Evolutionary conservation across 129 eudicot species (phyloP).

Genomic region (Artemisia tridentata): DNA sequence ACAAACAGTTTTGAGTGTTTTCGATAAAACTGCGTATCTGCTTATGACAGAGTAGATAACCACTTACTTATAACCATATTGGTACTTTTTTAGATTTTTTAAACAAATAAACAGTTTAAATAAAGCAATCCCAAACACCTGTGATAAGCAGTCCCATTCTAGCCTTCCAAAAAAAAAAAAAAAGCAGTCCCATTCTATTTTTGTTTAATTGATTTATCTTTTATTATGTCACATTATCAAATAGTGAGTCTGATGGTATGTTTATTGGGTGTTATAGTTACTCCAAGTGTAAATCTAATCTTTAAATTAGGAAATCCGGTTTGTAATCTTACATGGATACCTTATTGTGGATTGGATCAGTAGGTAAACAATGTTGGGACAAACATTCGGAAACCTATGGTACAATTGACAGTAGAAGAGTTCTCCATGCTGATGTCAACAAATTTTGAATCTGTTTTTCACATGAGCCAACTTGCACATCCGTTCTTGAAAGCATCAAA

Average conservation of each 20-base stretch:
- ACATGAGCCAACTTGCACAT: slow-evolving; percentile 62
- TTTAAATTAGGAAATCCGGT: not conserved
- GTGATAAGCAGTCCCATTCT: no score
- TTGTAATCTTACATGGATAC: slow-evolving; percentile 19
- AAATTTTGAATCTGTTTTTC: slow-evolving; percentile 69
- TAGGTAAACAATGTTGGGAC: slow-evolving; percentile 79
- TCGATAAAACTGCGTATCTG: no score
- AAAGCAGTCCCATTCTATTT: no score
- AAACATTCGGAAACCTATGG: slow-evolving; percentile 54
- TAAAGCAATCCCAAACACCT: no score
- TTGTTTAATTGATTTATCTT: not conserved
- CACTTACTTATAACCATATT: no score
- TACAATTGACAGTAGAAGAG: slow-evolving; percentile 58
- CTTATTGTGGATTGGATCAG: slow-evolving; percentile 28
- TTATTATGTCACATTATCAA: no score
- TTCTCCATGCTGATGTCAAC: slow-evolving; percentile 51
- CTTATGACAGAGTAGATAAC: no score
- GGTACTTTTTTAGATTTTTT: no score
- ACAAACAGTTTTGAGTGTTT: no score
- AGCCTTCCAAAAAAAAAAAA: no score
- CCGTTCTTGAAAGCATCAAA: slow-evolving; percentile 63
- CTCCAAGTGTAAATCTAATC: not conserved
- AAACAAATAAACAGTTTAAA: no score
- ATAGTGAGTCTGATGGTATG: not conserved
- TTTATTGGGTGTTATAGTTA: not conserved